A percentile compares a stretch with the other conserved stretches of the same genome.
Evolutionary conservation across 140 eudicot genomes (phyloP).

Genomic region (Stevia rebaudiana): DNA sequence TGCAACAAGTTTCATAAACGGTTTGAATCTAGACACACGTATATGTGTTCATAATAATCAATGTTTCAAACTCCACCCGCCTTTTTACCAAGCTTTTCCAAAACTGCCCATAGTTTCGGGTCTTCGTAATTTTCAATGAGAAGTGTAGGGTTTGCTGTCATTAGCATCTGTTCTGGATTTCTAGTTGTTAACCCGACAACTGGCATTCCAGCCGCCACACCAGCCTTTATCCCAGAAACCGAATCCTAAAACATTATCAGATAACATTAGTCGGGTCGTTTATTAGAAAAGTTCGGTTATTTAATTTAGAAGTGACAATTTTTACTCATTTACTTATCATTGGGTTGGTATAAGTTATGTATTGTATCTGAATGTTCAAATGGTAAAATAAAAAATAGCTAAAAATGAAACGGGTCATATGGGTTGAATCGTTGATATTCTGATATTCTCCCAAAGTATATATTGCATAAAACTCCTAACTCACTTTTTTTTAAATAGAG

Average conservation of each 20-base stretch:
- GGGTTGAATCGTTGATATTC: too few species aligned
- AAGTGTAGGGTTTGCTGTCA: conserved; percentile 59
- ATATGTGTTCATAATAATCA: not conserved
- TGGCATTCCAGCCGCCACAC: conserved; percentile 83
- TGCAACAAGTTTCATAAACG: conserved; percentile 11
- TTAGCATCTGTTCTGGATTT: conserved; percentile 45
- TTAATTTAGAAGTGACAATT: not conserved
- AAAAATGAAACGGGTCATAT: not conserved
- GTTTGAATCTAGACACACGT: conserved; percentile 12
- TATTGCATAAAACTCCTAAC: conserved; percentile 1
- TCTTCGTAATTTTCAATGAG: conserved; percentile 65
- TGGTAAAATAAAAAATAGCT: not conserved
- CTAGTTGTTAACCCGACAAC: conserved; percentile 62
- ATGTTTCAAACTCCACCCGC: conserved; percentile 29
- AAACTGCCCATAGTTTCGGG: conserved; percentile 67
- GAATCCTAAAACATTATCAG: conserved; percentile 45
- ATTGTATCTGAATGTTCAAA: not conserved
- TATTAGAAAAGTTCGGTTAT: not conserved
- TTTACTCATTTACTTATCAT: not conserved
- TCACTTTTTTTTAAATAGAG: not conserved
- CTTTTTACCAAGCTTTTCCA: conserved; percentile 52
- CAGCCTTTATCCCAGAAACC: conserved; percentile 72
- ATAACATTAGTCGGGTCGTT: not conserved
- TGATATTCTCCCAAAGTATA: not conserved
- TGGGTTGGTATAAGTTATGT: not conserved